Evolutionary conservation across 2,329 filamentous ascomycete species (phyloP), one percentile per base, ranked within the genome.

Genomic region (Aspergillus uvarum): DNA sequence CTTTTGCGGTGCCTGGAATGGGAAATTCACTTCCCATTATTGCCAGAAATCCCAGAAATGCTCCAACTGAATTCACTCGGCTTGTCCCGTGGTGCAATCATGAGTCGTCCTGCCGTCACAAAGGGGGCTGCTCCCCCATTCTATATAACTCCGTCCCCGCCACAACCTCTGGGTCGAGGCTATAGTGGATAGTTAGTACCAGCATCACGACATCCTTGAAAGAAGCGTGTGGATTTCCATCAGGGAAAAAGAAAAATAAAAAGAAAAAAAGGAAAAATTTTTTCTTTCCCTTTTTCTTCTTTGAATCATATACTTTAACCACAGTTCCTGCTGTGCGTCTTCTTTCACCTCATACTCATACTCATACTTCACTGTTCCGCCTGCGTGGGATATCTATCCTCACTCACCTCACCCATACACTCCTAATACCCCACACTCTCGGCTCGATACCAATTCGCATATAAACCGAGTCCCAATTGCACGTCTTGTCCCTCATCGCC

Each of bases 141-240:
- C 59, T 61, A 67, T 67, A 66, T 66, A 67, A 66, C 60, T 47
- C 62, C 52, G 56, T 53, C 64, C 64, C 65, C 64, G 65, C 64
- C 54, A 53, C 53, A 51, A 48, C 54, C 50, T 56, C 50, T 64
- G 63, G 65, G 59, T 64, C 65, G 42, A 55, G 38, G 58, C 59
- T 42, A 60, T 60, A 54, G 42, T 52, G 47, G 61, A 52, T 65
- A 50, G 59, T 54, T 26, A 29, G 26, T 29, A 29, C 44, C 32
- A 49, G 58, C 59, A 61, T 64, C 64, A 63, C 65, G 58, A 57
- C 54, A 42, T 26, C 51, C 51, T 60, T 50, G 38, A 53, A 56
- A 58, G 54, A 59, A 10, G 48, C 49, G 16, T n/a, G 31, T 22
- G 16, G n/a, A 48, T 26, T 32, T 21, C 19, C 29, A 47, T 16